Evolutionary conservation across 768 basidiomycete genomes (phyloP), one percentile per base, ranked within the genome.

Genomic region (Rhodotorula babjevae): DNA sequence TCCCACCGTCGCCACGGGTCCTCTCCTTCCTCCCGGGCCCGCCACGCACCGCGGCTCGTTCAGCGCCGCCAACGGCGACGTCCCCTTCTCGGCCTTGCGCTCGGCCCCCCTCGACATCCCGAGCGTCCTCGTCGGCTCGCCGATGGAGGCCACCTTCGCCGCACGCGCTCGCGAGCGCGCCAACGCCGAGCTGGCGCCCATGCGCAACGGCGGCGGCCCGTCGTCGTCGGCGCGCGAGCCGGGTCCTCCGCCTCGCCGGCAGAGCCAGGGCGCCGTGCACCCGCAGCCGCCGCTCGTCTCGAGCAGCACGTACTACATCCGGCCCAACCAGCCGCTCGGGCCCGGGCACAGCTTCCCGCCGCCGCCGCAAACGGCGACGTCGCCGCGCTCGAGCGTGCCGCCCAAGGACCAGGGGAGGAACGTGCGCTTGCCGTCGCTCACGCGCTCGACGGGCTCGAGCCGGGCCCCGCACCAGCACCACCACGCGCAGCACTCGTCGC

Each of bases 101-200:
- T 23, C 29, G 29, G 65, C 70, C 9, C 56, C 57, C 3, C 27
- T 59, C 18, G 63, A 50, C 8, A 64, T 72, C 29, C 71, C 71
- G 15, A 36, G 36, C 25, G 71, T 72, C 16, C 63, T 72, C 42
- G 71, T 72, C 29, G 67, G 71, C 18, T 63, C 57, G 15, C 62
- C 71, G 0, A 57, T 72, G 65, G 71, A 72, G 10, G 61, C 71
- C 21, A 46, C 47, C 6, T 72, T 62, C n/a, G 71, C 71, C 0
- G 57, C 61, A 1, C 33, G 57, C 18, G 50, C 50, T 2, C 44
- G 44, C 18, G 44, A 46, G 65, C 27, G 15, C 40, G 66, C 25
- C 66, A 72, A 2, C 58, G 58, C 10, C 23, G 40, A 8, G 16
- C 57, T 19, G 15, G 6, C 55, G 18, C 23, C 55, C 16, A 19